These are phyloP conservation scores for Phanerodontia chrysosporium DNA, from an alignment of 768 basidiomycete species.

Conservation along the genomic window DNA sequence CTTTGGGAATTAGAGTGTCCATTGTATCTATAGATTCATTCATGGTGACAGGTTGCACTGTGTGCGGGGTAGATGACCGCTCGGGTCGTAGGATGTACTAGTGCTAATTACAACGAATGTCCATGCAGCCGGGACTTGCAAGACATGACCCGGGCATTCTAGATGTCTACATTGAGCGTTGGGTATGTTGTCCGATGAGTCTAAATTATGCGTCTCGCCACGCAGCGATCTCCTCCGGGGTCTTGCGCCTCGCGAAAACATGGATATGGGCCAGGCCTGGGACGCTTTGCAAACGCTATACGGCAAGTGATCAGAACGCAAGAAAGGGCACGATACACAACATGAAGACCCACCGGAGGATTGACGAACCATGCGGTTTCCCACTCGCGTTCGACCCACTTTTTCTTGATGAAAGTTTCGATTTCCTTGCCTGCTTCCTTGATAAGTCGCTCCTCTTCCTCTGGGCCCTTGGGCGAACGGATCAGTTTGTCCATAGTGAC, in stretches of 20 bases:
- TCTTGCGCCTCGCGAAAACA: slow-evolving; percentile 69
- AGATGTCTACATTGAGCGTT: neutral
- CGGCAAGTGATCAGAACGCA: neutral
- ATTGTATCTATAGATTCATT: slow-evolving; percentile 2
- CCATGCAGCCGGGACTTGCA: neutral
- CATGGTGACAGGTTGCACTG: neutral
- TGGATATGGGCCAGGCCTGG: slow-evolving; percentile 82
- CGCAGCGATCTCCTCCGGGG: slow-evolving; percentile 18
- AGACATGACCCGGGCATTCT: neutral
- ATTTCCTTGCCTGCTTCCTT: slow-evolving; percentile 53
- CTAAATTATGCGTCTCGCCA: neutral
- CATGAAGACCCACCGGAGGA: slow-evolving; percentile 57
- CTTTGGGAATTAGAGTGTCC: neutral
- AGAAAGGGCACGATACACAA: neutral
- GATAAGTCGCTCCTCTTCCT: slow-evolving; percentile 50
- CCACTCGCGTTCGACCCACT: slow-evolving; percentile 74
- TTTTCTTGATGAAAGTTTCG: slow-evolving; percentile 53
- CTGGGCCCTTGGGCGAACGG: slow-evolving; percentile 44
- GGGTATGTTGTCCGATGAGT: neutral
- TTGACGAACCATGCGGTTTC: slow-evolving; percentile 93
- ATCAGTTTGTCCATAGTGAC: slow-evolving; percentile 59
- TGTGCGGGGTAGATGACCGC: neutral
- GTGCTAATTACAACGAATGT: neutral
- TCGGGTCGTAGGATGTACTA: neutral
- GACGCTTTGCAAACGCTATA: slow-evolving; percentile 79